These are phyloP conservation scores for Aspergillus hiratsukae DNA, from an alignment of 2,329 filamentous ascomycete species.

Conservation along the genomic window DNA sequence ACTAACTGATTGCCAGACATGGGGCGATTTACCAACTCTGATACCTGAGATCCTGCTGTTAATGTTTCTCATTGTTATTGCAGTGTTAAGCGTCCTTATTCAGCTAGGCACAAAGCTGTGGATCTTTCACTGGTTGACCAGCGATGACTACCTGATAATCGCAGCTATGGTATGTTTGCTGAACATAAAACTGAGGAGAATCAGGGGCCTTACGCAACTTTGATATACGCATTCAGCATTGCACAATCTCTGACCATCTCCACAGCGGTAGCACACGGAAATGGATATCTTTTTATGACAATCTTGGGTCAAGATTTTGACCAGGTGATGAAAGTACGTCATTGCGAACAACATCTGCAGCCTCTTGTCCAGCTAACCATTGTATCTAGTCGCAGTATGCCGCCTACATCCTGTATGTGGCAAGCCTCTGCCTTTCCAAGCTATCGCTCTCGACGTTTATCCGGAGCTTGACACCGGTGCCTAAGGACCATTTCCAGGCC, in stretches of 20 bases:
- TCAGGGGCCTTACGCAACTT: background rate
- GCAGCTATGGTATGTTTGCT: conserved; percentile 10
- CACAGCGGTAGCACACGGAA: conserved; percentile 18
- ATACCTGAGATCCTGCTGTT: conserved; percentile 18
- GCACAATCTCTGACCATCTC: conserved; percentile 16
- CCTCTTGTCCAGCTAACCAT: background rate
- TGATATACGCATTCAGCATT: conserved; percentile 11
- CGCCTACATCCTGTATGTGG: conserved; percentile 16
- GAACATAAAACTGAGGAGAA: no score
- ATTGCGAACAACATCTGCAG: background rate
- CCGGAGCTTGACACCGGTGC: conserved; percentile 14
- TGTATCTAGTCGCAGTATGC: conserved; percentile 17
- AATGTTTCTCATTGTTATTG: conserved; percentile 19
- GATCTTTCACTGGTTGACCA: conserved; percentile 16
- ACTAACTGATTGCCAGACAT: conserved; percentile 1
- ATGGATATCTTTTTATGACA: conserved; percentile 16
- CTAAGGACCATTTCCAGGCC: conserved; percentile 15
- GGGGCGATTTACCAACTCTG: conserved; percentile 15
- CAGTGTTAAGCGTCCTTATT: conserved; percentile 17
- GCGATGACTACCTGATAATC: conserved; percentile 20
- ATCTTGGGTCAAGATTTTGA: conserved; percentile 11
- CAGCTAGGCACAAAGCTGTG: conserved; percentile 19
- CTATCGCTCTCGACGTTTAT: conserved; percentile 21
- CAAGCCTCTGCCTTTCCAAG: conserved; percentile 20
- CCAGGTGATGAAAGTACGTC: conserved; percentile 18